phyloP scores from a whole-genome alignment of 2,329 filamentous ascomycete species.

The Penicillium sp. region DNA sequence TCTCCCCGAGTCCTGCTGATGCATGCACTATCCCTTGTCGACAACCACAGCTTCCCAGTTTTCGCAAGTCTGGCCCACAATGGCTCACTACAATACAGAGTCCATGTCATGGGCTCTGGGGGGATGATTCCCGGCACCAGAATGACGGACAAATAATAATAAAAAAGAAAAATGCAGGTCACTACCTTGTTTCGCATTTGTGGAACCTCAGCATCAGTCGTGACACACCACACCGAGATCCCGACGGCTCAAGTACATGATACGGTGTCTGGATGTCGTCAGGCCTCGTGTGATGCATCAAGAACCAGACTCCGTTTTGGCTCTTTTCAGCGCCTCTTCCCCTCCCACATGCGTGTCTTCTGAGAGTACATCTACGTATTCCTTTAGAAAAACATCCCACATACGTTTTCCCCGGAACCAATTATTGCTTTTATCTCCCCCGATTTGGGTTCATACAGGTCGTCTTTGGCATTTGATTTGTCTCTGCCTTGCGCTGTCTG shows the following conservation, averaged over 20 bases:
- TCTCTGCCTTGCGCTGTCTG: neutral
- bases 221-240: neutral
- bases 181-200: conserved; percentile 10
- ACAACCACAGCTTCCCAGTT: neutral
- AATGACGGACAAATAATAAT: neutral
- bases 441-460: neutral
- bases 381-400: neutral
- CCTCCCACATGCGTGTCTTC: neutral
- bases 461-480: neutral
- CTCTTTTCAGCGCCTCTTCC: neutral
- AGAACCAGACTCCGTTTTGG: neutral
- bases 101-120: neutral
- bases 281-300: neutral
- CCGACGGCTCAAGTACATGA: neutral
- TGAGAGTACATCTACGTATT: neutral
- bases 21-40: conserved; percentile 1
- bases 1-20: neutral
- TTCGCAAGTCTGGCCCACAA: neutral
- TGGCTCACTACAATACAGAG: neutral
- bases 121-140: neutral
- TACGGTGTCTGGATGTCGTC: neutral
- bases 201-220: conserved; percentile 1
- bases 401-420: neutral
- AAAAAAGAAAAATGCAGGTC: conserved; percentile 1
- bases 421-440: neutral